Conservation (phyloP, 768 basidiomycete genomes). For the Pleurotus platypus region DNA sequence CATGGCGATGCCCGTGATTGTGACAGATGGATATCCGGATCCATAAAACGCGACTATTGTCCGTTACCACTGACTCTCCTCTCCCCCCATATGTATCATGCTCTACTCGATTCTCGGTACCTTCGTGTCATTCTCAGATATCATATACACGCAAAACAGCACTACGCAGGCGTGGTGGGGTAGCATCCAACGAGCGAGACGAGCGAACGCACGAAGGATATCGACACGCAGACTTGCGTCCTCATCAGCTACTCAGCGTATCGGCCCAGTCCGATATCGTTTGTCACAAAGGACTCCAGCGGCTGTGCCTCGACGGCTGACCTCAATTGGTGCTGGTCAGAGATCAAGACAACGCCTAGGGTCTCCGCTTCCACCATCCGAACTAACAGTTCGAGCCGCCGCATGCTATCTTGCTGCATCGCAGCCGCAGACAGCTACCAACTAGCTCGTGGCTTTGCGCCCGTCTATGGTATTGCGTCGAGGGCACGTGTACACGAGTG, state of each 20-base stretch:
- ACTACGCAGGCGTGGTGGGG: conserved; percentile 9
- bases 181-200: conserved; percentile 5
- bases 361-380: not conserved
- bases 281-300: not conserved
- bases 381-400: not conserved
- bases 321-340: not conserved
- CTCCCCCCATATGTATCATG: not conserved
- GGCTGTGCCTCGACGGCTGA: not conserved
- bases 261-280: not conserved
- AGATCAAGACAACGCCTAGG: not conserved
- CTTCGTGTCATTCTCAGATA: conserved; percentile 7
- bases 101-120: conserved; percentile 5
- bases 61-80: not conserved
- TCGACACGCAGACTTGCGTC: not conserved
- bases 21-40: not conserved
- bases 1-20: not conserved
- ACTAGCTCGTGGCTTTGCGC: not conserved
- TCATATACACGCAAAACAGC: conserved; percentile 6
- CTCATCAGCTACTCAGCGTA: not conserved
- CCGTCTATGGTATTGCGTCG: too few relatives aligned
- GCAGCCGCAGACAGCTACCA: not conserved
- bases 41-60: not conserved
- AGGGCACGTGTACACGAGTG: too few relatives aligned
- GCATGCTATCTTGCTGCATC: not conserved
- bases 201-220: not conserved